Conservation (phyloP, 1,284 basidiomycete genomes). For the Amylostereum areolatum region DNA sequence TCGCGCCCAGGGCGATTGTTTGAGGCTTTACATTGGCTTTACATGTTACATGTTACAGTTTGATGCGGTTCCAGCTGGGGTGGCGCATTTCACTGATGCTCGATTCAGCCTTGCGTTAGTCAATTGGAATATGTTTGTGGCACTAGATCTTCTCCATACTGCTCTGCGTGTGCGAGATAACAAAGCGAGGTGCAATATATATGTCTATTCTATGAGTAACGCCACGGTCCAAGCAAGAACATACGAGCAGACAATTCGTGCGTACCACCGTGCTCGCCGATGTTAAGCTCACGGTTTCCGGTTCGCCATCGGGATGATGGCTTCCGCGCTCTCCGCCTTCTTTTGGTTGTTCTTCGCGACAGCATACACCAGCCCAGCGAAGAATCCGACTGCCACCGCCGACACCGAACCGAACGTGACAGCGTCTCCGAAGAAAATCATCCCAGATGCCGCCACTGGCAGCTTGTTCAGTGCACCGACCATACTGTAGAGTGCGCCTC, state of each 20-base stretch:
- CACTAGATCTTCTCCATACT: too few relatives aligned
- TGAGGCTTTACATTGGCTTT: too few relatives aligned
- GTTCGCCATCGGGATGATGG: constrained; percentile 54
- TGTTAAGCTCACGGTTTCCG: constrained; percentile 31
- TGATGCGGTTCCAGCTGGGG: too few relatives aligned
- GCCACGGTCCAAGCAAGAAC: too few relatives aligned
- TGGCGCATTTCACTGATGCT: too few relatives aligned
- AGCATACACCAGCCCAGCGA: constrained; percentile 87
- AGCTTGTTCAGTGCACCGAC: constrained; percentile 98
- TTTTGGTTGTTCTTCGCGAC: constrained; percentile 88
- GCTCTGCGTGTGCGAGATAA: too few relatives aligned
- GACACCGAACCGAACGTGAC: constrained; percentile 85
- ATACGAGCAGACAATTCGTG: not conserved
- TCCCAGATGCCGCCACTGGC: constrained; percentile 93
- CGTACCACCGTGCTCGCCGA: not conserved
- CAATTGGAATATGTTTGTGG: too few relatives aligned
- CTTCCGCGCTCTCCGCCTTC: constrained; percentile 47
- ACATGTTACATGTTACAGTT: too few relatives aligned
- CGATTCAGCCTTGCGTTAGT: too few relatives aligned
- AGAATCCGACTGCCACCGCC: constrained; percentile 85
- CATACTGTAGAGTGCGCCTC: constrained; percentile 60
- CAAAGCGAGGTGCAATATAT: too few relatives aligned
- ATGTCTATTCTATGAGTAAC: too few relatives aligned
- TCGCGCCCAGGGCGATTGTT: too few relatives aligned
- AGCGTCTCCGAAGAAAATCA: constrained; percentile 92